These are phyloP conservation scores for Oligophagozyma castellii DNA, from an alignment of 1,139 yeast genomes.

Conservation along the genomic window DNA sequence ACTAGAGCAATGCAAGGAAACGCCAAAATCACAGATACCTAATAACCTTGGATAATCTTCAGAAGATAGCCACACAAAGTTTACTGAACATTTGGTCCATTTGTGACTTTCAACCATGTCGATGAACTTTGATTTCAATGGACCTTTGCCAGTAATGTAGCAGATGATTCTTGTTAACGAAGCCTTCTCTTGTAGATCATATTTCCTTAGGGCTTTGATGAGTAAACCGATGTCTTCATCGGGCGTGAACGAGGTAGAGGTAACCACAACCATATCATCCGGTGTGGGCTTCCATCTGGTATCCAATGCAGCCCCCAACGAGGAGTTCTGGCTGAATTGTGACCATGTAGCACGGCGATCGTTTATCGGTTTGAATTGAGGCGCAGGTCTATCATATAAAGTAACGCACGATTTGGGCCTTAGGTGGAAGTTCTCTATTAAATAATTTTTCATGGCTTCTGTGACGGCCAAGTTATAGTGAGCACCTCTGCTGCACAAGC, in stretches of 20 bases:
- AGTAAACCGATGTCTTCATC: slow-evolving; percentile 78
- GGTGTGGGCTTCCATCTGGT: too few species aligned
- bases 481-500: slow-evolving; percentile 42
- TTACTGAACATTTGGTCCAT: slow-evolving; percentile 38
- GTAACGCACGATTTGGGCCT: slow-evolving; percentile 29
- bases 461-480: slow-evolving; percentile 75
- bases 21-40: slow-evolving; percentile 71
- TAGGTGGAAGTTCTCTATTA: slow-evolving; percentile 40
- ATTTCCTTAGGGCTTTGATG: slow-evolving; percentile 49
- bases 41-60: slow-evolving; percentile 73
- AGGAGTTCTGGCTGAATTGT: slow-evolving; percentile 14
- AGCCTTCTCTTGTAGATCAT: slow-evolving; percentile 32
- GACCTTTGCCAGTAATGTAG: slow-evolving; percentile 92
- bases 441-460: slow-evolving; percentile 49
- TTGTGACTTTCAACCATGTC: slow-evolving; percentile 32
- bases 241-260: slow-evolving; percentile 89
- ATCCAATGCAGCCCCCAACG: not conserved
- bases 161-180: slow-evolving; percentile 40
- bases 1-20: slow-evolving; percentile 82
- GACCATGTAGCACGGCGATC: slow-evolving; percentile 27
- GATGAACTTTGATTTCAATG: slow-evolving; percentile 42
- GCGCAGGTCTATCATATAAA: slow-evolving; percentile 65
- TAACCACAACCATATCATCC: slow-evolving; percentile 44
- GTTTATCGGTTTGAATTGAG: slow-evolving; percentile 43
- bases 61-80: slow-evolving; percentile 61